phyloP scores from a whole-genome alignment of 306 rosid species.

The Cucurbita moschata region DNA sequence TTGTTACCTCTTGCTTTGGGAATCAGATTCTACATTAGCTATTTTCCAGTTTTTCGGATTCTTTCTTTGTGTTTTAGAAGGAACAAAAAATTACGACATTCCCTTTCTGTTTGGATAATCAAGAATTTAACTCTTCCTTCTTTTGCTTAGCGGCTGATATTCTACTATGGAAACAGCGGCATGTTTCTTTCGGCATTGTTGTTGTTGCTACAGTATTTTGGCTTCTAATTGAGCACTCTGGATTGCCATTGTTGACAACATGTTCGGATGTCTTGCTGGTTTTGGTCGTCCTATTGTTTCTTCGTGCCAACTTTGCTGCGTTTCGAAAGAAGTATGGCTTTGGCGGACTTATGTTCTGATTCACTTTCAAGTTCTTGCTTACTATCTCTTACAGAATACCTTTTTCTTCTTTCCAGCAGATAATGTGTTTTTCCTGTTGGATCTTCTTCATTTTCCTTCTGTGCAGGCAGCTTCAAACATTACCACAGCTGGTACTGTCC shows the following conservation, averaged over 20 bases:
- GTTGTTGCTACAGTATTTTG: constrained; percentile 65
- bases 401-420: neutral
- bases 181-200: constrained; percentile 48
- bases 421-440: neutral
- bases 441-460: constrained; percentile 3
- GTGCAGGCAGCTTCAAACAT: constrained; percentile 48
- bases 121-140: neutral
- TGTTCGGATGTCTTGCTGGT: constrained; percentile 89
- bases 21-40: neutral
- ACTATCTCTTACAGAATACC: neutral
- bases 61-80: neutral
- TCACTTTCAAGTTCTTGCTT: neutral
- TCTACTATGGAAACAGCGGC: constrained; percentile 59
- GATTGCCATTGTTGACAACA: constrained; percentile 53
- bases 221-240: constrained; percentile 53
- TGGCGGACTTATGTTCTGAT: neutral
- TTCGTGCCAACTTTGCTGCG: constrained; percentile 57
- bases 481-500: constrained; percentile 73
- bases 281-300: constrained; percentile 50
- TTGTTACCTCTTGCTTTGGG: constrained; percentile 1
- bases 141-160: constrained; percentile 53
- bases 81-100: neutral
- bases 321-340: constrained; percentile 51
- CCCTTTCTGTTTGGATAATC: neutral
- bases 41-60: neutral